Evolutionary conservation across 192 early-diverging fungal genomes (phyloP), one percentile per base, ranked within the genome.

Genomic region (Diversispora epigaea): DNA sequence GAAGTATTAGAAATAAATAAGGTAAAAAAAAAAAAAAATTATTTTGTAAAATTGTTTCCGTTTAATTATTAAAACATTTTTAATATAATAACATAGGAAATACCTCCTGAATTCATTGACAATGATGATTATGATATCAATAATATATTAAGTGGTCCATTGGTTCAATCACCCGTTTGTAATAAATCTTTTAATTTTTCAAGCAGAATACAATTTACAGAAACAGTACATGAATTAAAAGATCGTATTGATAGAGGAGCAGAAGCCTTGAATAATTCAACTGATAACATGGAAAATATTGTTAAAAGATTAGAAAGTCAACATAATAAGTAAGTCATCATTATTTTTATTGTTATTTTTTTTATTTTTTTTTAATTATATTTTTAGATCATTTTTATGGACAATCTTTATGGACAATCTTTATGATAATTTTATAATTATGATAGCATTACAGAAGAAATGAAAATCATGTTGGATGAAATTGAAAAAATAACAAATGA

Each of bases 371-470:
- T n/a, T n/a, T n/a, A n/a, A n/a, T n/a, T n/a, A n/a, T n/a, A n/a
- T n/a, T n/a, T 11, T 40, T 14, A 58, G 21, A 21, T 14, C 19
- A 32, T 2, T 32, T 32, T 32, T 39, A 22, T 19, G 9, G 63
- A 6, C n/a, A 21, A 21, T 7, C 17, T 17, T 46, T 45, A 46
- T 46, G 21, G 21, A 47, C 2, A 40, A 62, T 66, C 46, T 47
- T 4, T 66, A 8, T n/a, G 21, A 0, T 14, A 44, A 40, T 66
- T 22, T 45, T 47, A 32, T 32, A 32, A 32, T 32, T 0, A 32
- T 32, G 25, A 58, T 45, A 71, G 70, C 41, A 39, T 71, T 44
- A 14, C 70, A 45, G 21, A 71, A 39, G 43, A 60, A 44, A 71
- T 71, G 70, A 17, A 58, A 50, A 39, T 2, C 14, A 70, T 22